These are phyloP conservation scores for Stylosanthes scabra DNA, from an alignment of 331 rosid species.

Conservation along the genomic window DNA sequence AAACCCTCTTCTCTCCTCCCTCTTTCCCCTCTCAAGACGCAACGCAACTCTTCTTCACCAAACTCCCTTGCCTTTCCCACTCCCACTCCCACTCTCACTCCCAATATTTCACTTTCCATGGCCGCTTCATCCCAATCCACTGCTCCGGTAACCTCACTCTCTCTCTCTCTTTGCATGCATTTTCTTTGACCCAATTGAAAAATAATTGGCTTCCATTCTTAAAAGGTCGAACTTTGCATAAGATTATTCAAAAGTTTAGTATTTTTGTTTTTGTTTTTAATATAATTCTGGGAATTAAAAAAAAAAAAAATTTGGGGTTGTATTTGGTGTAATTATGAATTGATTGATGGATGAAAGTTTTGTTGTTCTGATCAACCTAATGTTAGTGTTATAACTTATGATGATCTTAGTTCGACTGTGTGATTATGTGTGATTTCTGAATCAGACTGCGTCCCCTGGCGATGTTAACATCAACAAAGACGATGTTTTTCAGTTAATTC, in stretches of 20 bases:
- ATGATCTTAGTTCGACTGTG: constrained; percentile 13
- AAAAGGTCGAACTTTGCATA: constrained; percentile 12
- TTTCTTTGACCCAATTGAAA: constrained; percentile 31
- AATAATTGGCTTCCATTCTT: background rate
- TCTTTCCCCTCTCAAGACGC: constrained; percentile 40
- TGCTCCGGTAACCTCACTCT: constrained; percentile 52
- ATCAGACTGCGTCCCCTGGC: constrained; percentile 61
- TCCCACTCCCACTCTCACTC: no score
- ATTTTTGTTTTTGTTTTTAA: background rate
- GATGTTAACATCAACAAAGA: constrained; percentile 51
- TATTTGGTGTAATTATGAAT: background rate
- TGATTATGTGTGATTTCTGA: constrained; percentile 14
- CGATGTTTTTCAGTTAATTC: constrained; percentile 67
- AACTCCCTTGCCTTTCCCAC: constrained; percentile 42
- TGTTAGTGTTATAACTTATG: constrained; percentile 20
- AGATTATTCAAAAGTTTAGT: background rate
- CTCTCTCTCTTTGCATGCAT: background rate
- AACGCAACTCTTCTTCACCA: constrained; percentile 47
- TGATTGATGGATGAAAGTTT: background rate
- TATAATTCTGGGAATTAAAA: no score
- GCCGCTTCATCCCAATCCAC: constrained; percentile 71
- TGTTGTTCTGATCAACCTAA: no score
- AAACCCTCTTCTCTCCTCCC: constrained; percentile 45
- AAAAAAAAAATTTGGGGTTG: no score
- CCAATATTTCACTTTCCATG: constrained; percentile 67